Base-by-base conservation (phyloP, 768 basidiomycete species). In the Cyathus striatus region DNA sequence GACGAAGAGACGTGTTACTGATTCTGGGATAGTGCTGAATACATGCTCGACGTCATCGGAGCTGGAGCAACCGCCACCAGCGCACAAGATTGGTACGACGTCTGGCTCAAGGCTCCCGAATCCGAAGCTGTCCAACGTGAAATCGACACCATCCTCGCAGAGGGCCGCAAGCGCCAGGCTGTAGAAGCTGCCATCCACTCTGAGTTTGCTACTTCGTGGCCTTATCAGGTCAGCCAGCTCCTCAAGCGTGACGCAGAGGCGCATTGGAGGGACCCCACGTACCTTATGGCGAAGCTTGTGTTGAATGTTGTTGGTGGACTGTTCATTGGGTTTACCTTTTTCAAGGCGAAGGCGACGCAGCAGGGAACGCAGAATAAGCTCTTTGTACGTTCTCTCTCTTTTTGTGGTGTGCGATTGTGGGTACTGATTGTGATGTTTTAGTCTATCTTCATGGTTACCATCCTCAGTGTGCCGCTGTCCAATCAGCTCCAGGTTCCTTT, bases 21-120 rank as follows among this genome's bases (percentile, higher is more conserved):
- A 34, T 36, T 41, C 33, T 44, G 23, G 32, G 23, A 0, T 35
- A 79, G 78, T 30, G 79, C 79, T 22, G 79, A 81, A 47, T 81
- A 72, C 46, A 79, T 81, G 69, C 71, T 88, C 16, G 79, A 83
- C 21, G 83, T 79, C 35, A 87, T 87, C 44, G 86, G 86, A 14
- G 84, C 86, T 22, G 86, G 86, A 2, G 78, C 79, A 1, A 80
- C 82, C 1, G 76, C 80, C 1, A 65, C 70, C 13, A 78, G 70
- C 42, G 49, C 50, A 12, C 60, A 60, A 20, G 71, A 87, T 45
- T 90, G 86, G 86, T 55, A 65, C 37, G 48, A 57, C 5, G 57
- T 73, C n/a, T 90, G 85, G 84, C 52, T 57, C 16, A 56, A 70
- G 4, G 76, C 80, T 0, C 61, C 66, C 0, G 78, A 85, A 50